These are phyloP conservation scores for Fusarium sp. DNA, from an alignment of 2,329 filamentous ascomycete species.

Conservation along the genomic window DNA sequence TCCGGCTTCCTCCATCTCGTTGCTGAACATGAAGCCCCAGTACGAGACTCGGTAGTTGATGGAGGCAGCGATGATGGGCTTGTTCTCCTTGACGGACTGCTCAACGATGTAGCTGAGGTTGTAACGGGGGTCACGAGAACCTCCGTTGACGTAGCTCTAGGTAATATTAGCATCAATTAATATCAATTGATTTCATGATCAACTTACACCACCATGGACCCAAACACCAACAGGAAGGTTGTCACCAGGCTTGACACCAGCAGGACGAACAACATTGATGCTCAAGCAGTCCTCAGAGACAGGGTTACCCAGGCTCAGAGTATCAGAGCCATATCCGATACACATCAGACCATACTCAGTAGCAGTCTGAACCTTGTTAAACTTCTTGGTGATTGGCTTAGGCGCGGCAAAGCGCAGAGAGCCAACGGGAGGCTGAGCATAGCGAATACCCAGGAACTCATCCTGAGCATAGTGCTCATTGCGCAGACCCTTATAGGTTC, in stretches of 20 bases:
- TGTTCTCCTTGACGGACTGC: conserved; percentile 59
- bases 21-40: conserved; percentile 65
- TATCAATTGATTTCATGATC: too few species aligned
- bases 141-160: conserved; percentile 43
- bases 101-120: conserved; percentile 71
- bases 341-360: conserved; percentile 61
- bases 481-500: conserved; percentile 59
- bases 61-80: conserved; percentile 63
- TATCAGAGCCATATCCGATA: conserved; percentile 62
- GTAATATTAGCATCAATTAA: conserved; percentile 13
- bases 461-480: conserved; percentile 56
- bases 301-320: conserved; percentile 31
- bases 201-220: conserved; percentile 63
- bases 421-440: conserved; percentile 65
- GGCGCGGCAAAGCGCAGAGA: conserved; percentile 65
- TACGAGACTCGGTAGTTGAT: conserved; percentile 64
- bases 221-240: conserved; percentile 69
- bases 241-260: conserved; percentile 45
- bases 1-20: conserved; percentile 56
- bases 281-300: conserved; percentile 44
- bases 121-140: conserved; percentile 58
- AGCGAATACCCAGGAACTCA: conserved; percentile 67
- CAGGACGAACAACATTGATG: conserved; percentile 43
- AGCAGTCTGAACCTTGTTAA: conserved; percentile 55
- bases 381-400: conserved; percentile 59